A percentile compares a stretch with the other conserved stretches of the same genome.
Evolutionary conservation across 2,329 filamentous ascomycete species (phyloP).

Genomic region (Exophiala viscosa): DNA sequence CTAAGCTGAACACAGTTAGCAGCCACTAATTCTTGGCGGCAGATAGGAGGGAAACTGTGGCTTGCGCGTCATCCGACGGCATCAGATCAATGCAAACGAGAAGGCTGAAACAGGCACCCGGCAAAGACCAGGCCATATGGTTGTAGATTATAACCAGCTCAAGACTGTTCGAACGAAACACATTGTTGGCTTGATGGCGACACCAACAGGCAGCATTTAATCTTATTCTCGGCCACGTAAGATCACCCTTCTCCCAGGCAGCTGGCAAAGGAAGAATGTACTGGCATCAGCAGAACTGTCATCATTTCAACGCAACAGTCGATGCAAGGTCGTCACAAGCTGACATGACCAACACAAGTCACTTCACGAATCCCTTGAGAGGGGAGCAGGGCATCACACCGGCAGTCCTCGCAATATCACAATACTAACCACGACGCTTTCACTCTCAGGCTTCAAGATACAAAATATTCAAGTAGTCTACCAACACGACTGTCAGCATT

Average conservation of each 20-base stretch:
- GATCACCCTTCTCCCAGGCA: not conserved
- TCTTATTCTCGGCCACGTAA: not conserved
- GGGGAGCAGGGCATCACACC: too few species aligned
- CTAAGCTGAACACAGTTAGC: not conserved
- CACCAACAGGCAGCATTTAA: slow-evolving; percentile 6
- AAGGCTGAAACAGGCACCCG: slow-evolving; percentile 7
- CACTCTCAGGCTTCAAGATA: too few species aligned
- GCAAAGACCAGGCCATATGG: slow-evolving; percentile 1
- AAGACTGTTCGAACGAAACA: not conserved
- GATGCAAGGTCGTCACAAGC: too few species aligned
- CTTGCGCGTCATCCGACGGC: slow-evolving; percentile 14
- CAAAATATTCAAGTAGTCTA: too few species aligned
- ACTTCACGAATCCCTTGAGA: too few species aligned
- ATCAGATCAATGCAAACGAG: not conserved
- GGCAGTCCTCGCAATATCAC: too few species aligned
- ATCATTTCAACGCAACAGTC: too few species aligned
- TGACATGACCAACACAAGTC: too few species aligned
- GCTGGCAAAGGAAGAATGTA: not conserved
- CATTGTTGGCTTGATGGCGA: too few species aligned
- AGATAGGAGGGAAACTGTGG: slow-evolving; percentile 15
- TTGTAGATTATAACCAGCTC: not conserved
- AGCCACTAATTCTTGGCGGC: slow-evolving; percentile 15
- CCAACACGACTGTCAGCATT: too few species aligned
- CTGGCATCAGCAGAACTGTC: too few species aligned
- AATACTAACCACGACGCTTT: too few species aligned